Conservation (phyloP, 2,329 filamentous ascomycete species). For the Epicoccum sorghinum region DNA sequence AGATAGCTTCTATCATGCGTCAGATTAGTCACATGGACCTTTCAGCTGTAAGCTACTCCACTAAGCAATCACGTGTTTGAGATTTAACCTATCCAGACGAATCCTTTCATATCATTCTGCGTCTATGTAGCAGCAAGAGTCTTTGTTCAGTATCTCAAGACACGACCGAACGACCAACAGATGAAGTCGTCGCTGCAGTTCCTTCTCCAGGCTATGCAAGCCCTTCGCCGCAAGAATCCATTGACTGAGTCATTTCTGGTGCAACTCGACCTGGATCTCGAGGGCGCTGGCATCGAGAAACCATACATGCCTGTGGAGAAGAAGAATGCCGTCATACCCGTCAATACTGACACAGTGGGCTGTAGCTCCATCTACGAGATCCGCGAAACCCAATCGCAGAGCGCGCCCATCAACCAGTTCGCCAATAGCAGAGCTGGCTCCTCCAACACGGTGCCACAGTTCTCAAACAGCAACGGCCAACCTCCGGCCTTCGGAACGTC, state of each 20-base stretch:
- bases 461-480: slow-evolving; percentile 16
- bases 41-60: slow-evolving; percentile 66
- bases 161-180: slow-evolving; percentile 81
- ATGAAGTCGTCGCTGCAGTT: slow-evolving; percentile 85
- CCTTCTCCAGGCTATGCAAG: slow-evolving; percentile 86
- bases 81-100: slow-evolving; percentile 68
- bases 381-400: slow-evolving; percentile 38
- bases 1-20: slow-evolving; percentile 94
- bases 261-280: slow-evolving; percentile 89
- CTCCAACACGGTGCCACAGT: background rate
- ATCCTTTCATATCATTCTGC: slow-evolving; percentile 93
- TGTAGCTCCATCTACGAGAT: slow-evolving; percentile 46
- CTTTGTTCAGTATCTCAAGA: slow-evolving; percentile 96
- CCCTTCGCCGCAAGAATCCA: slow-evolving; percentile 84
- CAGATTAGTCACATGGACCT: slow-evolving; percentile 92
- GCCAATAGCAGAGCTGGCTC: slow-evolving; percentile 20
- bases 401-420: slow-evolving; percentile 37
- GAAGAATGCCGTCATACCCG: slow-evolving; percentile 20
- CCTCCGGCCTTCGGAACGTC: slow-evolving; percentile 32
- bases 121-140: slow-evolving; percentile 95
- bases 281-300: slow-evolving; percentile 69
- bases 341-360: slow-evolving; percentile 33
- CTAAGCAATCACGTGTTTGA: background rate
- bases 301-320: slow-evolving; percentile 43
- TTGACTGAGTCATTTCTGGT: slow-evolving; percentile 94